Evolutionary conservation across 2,329 filamentous ascomycete species (phyloP).

Genomic region (Epichloe glyceriae): DNA sequence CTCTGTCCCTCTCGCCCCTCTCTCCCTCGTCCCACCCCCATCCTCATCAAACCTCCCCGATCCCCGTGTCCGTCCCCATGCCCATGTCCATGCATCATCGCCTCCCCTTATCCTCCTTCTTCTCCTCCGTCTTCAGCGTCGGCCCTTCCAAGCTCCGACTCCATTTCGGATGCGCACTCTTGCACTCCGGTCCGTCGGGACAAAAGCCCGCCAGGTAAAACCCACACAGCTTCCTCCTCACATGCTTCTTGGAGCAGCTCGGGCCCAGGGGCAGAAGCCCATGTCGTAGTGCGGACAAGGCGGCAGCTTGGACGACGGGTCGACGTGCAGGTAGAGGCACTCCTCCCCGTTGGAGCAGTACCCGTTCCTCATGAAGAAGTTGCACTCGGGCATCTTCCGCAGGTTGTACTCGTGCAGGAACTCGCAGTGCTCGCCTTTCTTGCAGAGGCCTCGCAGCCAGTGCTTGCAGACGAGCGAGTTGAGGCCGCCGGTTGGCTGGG

Average conservation of each 20-base stretch:
- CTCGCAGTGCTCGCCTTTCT: conserved; percentile 93
- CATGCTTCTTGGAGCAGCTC: conserved; percentile 76
- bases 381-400: conserved; percentile 95
- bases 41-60: conserved; percentile 17
- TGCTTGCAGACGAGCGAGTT: conserved; percentile 94
- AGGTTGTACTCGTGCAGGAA: conserved; percentile 98
- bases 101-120: conserved; percentile 36
- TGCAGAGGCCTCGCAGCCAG: conserved; percentile 93
- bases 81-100: conserved; percentile 18
- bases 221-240: conserved; percentile 64
- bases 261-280: conserved; percentile 92
- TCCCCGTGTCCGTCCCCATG: conserved; percentile 18
- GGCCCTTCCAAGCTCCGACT: conserved; percentile 64
- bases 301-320: conserved; percentile 64
- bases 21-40: conserved; percentile 14
- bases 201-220: conserved; percentile 94
- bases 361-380: conserved; percentile 84
- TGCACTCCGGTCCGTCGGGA: conserved; percentile 64
- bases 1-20: conserved; percentile 24
- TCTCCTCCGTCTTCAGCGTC: conserved; percentile 52
- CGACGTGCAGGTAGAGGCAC: conserved; percentile 84
- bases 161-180: conserved; percentile 75
- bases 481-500: conserved; percentile 36
- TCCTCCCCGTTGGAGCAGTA: conserved; percentile 97
- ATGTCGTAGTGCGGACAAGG: conserved; percentile 86